Conservation (phyloP, 768 basidiomycete species). For the Termitomyces sp. region DNA sequence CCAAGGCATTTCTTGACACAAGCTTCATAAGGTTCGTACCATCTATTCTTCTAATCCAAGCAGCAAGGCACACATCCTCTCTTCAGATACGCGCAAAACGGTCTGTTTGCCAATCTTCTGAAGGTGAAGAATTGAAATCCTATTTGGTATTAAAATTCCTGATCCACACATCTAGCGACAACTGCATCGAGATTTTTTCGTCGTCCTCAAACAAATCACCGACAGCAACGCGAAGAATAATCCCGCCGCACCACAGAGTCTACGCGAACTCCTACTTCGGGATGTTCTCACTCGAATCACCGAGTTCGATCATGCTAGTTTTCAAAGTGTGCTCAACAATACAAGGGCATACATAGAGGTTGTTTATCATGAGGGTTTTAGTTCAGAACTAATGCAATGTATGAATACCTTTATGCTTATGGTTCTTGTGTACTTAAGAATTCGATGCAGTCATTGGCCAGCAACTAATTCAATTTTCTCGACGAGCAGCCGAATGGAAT, state of each 20-base stretch:
- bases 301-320: constrained; percentile 44
- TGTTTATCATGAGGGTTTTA: constrained; percentile 51
- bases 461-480: constrained; percentile 45
- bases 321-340: constrained; percentile 53
- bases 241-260: constrained; percentile 20
- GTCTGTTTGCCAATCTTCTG: constrained; percentile 51
- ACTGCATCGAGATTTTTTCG: constrained; percentile 43
- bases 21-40: constrained; percentile 39
- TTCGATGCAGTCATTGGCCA: constrained; percentile 45
- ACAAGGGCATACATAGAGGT: constrained; percentile 50
- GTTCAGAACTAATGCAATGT: constrained; percentile 51
- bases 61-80: constrained; percentile 1
- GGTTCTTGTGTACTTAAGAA: not conserved
- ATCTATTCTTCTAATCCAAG: not conserved
- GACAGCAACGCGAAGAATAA: constrained; percentile 28
- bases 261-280: constrained; percentile 49
- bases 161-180: constrained; percentile 29
- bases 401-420: constrained; percentile 15
- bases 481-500: constrained; percentile 52
- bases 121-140: constrained; percentile 33
- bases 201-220: constrained; percentile 43
- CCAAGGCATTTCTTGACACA: constrained; percentile 45
- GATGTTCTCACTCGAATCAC: constrained; percentile 43
- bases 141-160: not conserved
- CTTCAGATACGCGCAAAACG: constrained; percentile 48